Conservation (phyloP, 495 filamentous ascomycete species). For the Tuber umbilicatum region DNA sequence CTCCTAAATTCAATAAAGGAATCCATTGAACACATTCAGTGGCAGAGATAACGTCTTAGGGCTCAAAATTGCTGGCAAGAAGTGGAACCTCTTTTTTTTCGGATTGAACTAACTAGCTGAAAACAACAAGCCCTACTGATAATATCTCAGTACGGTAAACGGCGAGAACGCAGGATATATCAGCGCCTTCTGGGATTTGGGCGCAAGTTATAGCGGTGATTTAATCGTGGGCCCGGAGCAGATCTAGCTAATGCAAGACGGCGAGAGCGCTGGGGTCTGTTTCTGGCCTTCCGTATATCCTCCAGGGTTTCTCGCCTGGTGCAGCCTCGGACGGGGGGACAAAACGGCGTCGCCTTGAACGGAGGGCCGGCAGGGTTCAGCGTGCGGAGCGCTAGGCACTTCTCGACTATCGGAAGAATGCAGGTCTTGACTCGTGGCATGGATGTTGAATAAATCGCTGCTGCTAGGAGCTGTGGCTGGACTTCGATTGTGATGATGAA, state of each 20-base stretch:
- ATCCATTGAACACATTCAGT: background rate
- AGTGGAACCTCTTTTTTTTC: background rate
- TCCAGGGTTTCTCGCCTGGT: background rate
- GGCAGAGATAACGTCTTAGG: background rate
- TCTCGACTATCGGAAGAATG: background rate
- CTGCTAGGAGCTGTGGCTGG: background rate
- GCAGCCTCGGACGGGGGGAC: background rate
- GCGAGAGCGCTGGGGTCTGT: background rate
- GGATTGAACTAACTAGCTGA: background rate
- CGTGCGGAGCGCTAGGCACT: background rate
- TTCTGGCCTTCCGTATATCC: background rate
- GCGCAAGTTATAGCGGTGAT: background rate
- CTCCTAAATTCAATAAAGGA: background rate
- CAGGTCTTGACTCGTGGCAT: background rate
- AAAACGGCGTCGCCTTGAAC: background rate
- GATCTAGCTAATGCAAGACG: background rate
- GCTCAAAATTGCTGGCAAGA: background rate
- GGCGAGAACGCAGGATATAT: background rate
- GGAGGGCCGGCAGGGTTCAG: background rate
- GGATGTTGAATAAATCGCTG: background rate
- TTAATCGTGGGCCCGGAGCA: background rate
- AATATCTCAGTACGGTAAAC: background rate
- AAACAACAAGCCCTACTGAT: background rate
- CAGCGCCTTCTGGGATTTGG: background rate
- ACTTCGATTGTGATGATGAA: background rate